phyloP scores from a whole-genome alignment of 306 rosid species.

The Boehmeria nivea region DNA sequence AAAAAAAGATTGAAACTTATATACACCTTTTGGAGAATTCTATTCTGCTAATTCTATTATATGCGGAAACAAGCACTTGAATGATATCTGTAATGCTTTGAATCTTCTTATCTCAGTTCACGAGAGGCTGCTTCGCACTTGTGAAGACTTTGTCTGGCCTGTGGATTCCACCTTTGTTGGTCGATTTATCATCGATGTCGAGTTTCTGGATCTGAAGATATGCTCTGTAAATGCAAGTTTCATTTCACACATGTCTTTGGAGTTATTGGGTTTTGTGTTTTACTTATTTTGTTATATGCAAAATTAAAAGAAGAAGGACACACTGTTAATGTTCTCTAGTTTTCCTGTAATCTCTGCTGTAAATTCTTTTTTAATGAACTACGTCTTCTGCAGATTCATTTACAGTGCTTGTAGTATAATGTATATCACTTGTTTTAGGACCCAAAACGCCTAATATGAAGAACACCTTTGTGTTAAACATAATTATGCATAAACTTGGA shows the following conservation, averaged over 20 bases:
- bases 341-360: too few relatives aligned
- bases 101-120: slow-evolving; percentile 38
- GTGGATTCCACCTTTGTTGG: slow-evolving; percentile 58
- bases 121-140: slow-evolving; percentile 59
- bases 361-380: neutral
- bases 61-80: too few relatives aligned
- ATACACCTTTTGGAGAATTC: too few relatives aligned
- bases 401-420: too few relatives aligned
- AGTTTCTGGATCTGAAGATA: slow-evolving; percentile 79
- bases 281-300: neutral
- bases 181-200: slow-evolving; percentile 74
- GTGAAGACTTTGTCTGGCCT: slow-evolving; percentile 76
- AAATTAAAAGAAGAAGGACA: neutral
- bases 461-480: too few relatives aligned
- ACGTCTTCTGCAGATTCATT: too few relatives aligned
- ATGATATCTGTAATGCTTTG: slow-evolving; percentile 10
- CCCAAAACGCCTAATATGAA: too few relatives aligned
- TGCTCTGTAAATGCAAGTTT: slow-evolving; percentile 58
- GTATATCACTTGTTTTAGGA: too few relatives aligned
- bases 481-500: too few relatives aligned
- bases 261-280: neutral
- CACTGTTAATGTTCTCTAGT: too few relatives aligned
- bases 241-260: slow-evolving; percentile 1
- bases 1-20: too few relatives aligned
- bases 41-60: too few relatives aligned